Base-by-base conservation (phyloP, 805 yeast species). In the Starmerella davenportii region DNA sequence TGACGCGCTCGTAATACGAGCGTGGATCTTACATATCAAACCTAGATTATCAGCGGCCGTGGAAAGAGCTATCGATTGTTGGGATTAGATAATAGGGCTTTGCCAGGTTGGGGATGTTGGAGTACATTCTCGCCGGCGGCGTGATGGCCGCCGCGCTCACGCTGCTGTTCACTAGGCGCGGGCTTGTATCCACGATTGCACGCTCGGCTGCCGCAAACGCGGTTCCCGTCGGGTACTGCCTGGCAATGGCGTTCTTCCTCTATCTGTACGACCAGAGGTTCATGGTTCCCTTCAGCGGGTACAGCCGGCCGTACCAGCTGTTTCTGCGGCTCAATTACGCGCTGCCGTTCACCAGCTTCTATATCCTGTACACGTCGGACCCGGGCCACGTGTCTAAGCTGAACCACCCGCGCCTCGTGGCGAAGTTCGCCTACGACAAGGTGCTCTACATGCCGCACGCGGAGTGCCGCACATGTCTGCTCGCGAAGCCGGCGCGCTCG, bases 401-500 rank as follows among this genome's bases (percentile, higher is more conserved):
- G 4, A 56, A 55, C 40, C 56, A 54, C 31, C 34, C 37, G 16
- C 41, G 40, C 36, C 53, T 44, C 8, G 30, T 53, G 27, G 35
- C 32, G 7, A 30, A 40, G 25, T 65, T 60, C 46, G 48, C 51
- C 2, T 63, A 57, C 46, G 80, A 78, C 51, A 57, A 63, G 18
- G 52, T 77, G 28, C 62, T 77, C 18, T 78, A 66, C 54, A 65
- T 69, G 50, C 60, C 66, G 5, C 58, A 55, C 36, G 59, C 56
- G 13, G 48, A 44, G 15, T 73, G 79, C 51, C 25, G 55, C 14
- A 73, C 77, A 0, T 73, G 79, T 43, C 48, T 46, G 37, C 50
- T 48, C 33, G 51, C 41, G 54, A 71, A 55, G 37, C 79, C 79
- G 0, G 78, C 79, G 3, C 54, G 79, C 21, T 67, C 74, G 13